These are phyloP conservation scores for Lentinula lateritia DNA, from an alignment of 768 basidiomycete species.

Conservation along the genomic window DNA sequence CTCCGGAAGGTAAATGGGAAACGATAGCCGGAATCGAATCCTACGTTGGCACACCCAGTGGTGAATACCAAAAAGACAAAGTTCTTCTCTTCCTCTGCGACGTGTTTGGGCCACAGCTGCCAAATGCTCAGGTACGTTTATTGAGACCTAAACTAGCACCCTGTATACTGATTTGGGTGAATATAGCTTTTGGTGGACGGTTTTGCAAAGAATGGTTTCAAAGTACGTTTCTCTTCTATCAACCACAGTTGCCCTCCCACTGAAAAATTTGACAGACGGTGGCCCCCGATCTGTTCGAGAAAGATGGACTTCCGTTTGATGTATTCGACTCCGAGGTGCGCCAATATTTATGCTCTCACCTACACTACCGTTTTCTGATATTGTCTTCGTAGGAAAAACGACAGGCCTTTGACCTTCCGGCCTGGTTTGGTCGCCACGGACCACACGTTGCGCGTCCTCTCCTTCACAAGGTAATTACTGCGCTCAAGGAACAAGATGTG, in stretches of 20 bases:
- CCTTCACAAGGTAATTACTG: conserved; percentile 51
- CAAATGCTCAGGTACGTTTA: conserved; percentile 20
- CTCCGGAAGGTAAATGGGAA: conserved; percentile 24
- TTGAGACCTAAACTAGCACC: not conserved
- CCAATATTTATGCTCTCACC: not conserved
- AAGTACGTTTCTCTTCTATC: not conserved
- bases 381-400: not conserved
- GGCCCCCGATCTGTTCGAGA: conserved; percentile 9
- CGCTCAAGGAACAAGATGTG: conserved; percentile 55
- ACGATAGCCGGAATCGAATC: conserved; percentile 30
- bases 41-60: conserved; percentile 35
- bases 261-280: conserved; percentile 6
- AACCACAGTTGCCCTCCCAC: not conserved
- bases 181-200: conserved; percentile 9
- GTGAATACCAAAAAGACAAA: conserved; percentile 31
- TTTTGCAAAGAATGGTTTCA: conserved; percentile 13
- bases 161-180: too few species aligned
- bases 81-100: conserved; percentile 35
- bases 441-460: conserved; percentile 34
- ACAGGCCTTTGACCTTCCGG: not conserved
- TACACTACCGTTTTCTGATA: not conserved
- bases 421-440: conserved; percentile 24
- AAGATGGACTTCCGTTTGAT: conserved; percentile 9
- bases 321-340: not conserved
- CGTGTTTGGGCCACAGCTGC: conserved; percentile 28